Evolutionary conservation across 2,329 filamentous ascomycete genomes (phyloP), one percentile per base, ranked within the genome.

Genomic region (Cytospora piceicola): DNA sequence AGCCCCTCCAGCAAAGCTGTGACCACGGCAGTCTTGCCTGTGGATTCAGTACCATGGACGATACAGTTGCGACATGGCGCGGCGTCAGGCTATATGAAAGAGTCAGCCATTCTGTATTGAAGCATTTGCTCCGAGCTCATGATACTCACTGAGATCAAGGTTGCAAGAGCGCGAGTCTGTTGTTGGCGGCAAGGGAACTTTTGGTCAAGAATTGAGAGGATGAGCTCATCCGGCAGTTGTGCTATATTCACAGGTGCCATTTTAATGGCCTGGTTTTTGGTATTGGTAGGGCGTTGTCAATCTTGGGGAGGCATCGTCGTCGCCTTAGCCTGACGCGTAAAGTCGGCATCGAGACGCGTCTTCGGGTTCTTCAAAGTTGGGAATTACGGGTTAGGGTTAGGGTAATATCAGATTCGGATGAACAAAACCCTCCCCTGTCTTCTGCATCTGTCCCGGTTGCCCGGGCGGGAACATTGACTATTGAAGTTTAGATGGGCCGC

Each of bases 21-120:
- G 4, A 90, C 82, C 59, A 97, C 84, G 57, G 86, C 85, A 36
- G 88, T 92, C 79, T 98, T 98, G 51, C 93, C 94, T 0, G 94
- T 96, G 2, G 93, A 90, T 72, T 94, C 89, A 34, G 93, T 87
- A 59, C 95, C 95, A 76, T 98, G 89, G 58, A 96, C 77, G 27
- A 97, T 88, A 14, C 97, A 76, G 67, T 91, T 91, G 14, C 87
- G 82, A 64, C 90, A 91, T 64, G 87, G 89, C 34, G 91, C 89
- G n/a, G 89, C 82, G 56, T 80, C 77, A 27, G 88, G 85, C 87
- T 92, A 73, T 58, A 30, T 27, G 34, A 69, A n/a, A 58, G 27
- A 24, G 30, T 34, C 11, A 39, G 14, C 39, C 17, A 46, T 22
- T n/a, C 24, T 58, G 12, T 29, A 32, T 39, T 42, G 14, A 51